Evolutionary conservation across 2,329 filamentous ascomycete species (phyloP), one percentile per base, ranked within the genome.

Genomic region (Aspergillus carbonarius): DNA sequence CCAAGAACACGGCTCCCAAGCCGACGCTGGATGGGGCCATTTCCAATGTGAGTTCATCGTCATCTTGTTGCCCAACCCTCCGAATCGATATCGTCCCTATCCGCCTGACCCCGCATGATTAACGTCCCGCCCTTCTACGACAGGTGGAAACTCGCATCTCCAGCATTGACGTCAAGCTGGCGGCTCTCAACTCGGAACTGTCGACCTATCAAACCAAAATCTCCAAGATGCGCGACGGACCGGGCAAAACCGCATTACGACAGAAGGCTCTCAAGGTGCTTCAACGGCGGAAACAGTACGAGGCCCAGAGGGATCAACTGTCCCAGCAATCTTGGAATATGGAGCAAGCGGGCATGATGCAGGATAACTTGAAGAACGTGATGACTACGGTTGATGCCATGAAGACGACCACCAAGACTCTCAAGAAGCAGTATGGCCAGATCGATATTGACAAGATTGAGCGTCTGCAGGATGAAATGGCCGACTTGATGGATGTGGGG

Each of bases 351-450:
- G 90, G 90, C 74, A 96, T 93, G 84, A 97, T 98, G 93, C 92
- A 96, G 80, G 93, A 98, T 79, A 98, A 98, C 73, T 85, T 99
- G 54, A 95, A 96, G 76, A 98, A 98, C 76, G 93, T 95, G 63
- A 97, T 97, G 93, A 96, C 92, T 17, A 97, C 95, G 27, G 93
- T 98, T 46, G 93, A 98, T 74, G 93, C 93, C 10, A 93, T 99
- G 86, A 96, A 97, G 84, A 92, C 90, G 1, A 97, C 93, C 23
- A 96, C 95, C 70, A 96, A 96, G 80, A 89, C 92, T 70, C 84
- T 99, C 63, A 88, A 88, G 72, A 90, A 91, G 76, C 93, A 98
- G 81, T 98, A 98, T 73, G 93, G 93, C 68, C 97, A 97, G 81
- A 90, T 99, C 65, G 90, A 99, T 71, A 89, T 99, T 55, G 95